phyloP scores from a whole-genome alignment of 2,329 filamentous ascomycete species.

The Pseudogymnoascus sp. region DNA sequence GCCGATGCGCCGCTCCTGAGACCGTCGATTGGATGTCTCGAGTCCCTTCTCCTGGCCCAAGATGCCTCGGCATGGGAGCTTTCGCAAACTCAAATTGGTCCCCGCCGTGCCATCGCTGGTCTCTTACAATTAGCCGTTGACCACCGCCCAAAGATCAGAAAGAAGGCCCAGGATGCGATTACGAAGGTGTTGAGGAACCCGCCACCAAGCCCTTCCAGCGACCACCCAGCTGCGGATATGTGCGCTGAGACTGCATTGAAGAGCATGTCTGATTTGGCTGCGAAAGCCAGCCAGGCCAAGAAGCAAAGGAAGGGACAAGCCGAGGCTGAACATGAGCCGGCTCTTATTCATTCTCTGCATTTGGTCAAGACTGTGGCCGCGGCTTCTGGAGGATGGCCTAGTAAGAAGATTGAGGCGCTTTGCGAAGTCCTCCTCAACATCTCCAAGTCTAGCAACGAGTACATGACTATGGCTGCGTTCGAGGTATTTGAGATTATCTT shows the following conservation, averaged over 20 bases:
- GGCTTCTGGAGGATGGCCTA: slow-evolving; percentile 90
- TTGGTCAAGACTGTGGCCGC: slow-evolving; percentile 82
- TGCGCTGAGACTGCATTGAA: slow-evolving; percentile 85
- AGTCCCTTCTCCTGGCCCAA: slow-evolving; percentile 84
- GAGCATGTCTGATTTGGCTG: slow-evolving; percentile 66
- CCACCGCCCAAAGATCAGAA: slow-evolving; percentile 84
- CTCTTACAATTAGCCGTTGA: slow-evolving; percentile 80
- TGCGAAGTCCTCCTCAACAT: slow-evolving; percentile 86
- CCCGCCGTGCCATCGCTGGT: slow-evolving; percentile 77
- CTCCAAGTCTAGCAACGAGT: slow-evolving; percentile 84
- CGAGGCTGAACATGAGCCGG: slow-evolving; percentile 62
- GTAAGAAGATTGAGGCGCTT: slow-evolving; percentile 84
- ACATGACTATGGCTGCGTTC: slow-evolving; percentile 91
- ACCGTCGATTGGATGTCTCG: slow-evolving; percentile 85
- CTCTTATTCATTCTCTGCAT: slow-evolving; percentile 84
- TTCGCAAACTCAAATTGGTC: slow-evolving; percentile 72
- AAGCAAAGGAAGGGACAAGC: slow-evolving; percentile 59
- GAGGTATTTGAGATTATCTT: slow-evolving; percentile 98
- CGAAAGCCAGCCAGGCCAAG: slow-evolving; percentile 51
- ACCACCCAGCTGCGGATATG: slow-evolving; percentile 93
- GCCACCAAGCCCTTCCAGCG: slow-evolving; percentile 82
- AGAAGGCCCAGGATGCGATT: slow-evolving; percentile 83
- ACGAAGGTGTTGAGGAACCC: slow-evolving; percentile 74
- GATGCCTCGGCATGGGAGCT: slow-evolving; percentile 84
- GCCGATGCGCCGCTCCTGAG: slow-evolving; percentile 80